Conservation (phyloP, 768 basidiomycete species). For the Dacryopinax primogenitus region DNA sequence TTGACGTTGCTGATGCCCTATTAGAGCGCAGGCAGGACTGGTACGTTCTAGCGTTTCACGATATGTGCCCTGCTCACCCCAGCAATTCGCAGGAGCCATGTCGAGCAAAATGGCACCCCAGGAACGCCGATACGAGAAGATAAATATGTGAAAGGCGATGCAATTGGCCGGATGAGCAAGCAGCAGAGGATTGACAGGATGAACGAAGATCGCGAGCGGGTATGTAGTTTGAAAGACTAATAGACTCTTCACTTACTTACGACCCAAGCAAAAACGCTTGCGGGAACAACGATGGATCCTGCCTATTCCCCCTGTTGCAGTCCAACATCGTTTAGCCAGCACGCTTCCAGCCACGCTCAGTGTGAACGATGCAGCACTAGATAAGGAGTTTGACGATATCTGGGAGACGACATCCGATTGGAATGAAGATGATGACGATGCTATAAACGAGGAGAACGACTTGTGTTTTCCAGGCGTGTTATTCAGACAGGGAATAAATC, state of each 20-base stretch:
- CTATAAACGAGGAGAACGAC: slow-evolving; percentile 53
- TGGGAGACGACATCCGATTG: slow-evolving; percentile 85
- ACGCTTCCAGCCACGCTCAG: background rate
- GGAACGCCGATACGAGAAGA: slow-evolving; percentile 17
- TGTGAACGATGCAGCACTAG: slow-evolving; percentile 46
- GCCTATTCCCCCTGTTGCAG: slow-evolving; percentile 21
- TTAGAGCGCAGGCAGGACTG: background rate
- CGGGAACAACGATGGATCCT: slow-evolving; percentile 71
- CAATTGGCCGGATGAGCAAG: slow-evolving; percentile 34
- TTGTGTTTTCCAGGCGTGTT: slow-evolving; percentile 44
- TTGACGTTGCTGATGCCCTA: background rate
- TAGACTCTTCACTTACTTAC: slow-evolving; percentile 4
- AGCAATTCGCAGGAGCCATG: background rate
- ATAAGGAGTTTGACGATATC: slow-evolving; percentile 79
- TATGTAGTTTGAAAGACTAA: slow-evolving; percentile 17
- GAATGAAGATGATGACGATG: slow-evolving; percentile 80
- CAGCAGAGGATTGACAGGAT: slow-evolving; percentile 73
- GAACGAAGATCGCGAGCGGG: slow-evolving; percentile 79
- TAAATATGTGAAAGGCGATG: slow-evolving; percentile 17
- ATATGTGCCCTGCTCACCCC: background rate
- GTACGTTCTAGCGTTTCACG: background rate
- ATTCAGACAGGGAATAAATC: background rate
- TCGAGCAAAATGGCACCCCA: slow-evolving; percentile 10
- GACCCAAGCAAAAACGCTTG: slow-evolving; percentile 60
- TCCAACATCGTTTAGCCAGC: slow-evolving; percentile 2